Evolutionary conservation across 345 rosid species (phyloP), one percentile per base, ranked within the genome.

Genomic region (Acer saccharum): DNA sequence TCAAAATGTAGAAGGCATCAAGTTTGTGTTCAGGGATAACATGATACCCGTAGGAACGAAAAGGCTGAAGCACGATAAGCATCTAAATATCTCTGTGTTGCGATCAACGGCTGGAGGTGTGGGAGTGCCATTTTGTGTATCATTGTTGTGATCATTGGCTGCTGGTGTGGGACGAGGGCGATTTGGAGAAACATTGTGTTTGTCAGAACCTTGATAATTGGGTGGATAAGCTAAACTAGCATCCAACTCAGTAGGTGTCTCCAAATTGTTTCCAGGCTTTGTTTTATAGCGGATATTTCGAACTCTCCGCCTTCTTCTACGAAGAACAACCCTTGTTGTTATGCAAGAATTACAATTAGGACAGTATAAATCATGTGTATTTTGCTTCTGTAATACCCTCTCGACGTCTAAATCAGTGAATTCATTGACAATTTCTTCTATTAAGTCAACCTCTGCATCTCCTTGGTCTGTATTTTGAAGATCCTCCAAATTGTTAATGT

Each of bases 261-360:
- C 46, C n/a, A 57, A 43, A 73, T 73, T 81, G 23, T 54, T 18
- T 57, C 10, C 71, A 52, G 25, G 75, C 78, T 79, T 88, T 60
- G 48, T 46, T 78, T 78, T 86, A 25, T 2, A 66, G 44, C 23
- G 79, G 57, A 68, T 48, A 62, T 54, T 78, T 71, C 8, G 71
- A 55, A 84, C 50, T 83, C 80, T 90, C 20, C 66, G 81, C 77
- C 83, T 86, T 79, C 85, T 87, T 82, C 88, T 87, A 27, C 66
- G 62, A 55, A 93, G 97, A 77, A 92, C 68, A 69, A 95, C 92
- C 80, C 72, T 85, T 84, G 88, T 77, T 10, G 99, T 93, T 78
- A 95, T 93, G 70, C 94, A 83, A 69, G 93, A 89, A 7, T 83
- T 52, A 65, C 99, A 95, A 65, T 92, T 90, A 20, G 99, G 99